Evolutionary conservation across 2,329 filamentous ascomycete genomes (phyloP).

Genomic region (Xylaria sp.): DNA sequence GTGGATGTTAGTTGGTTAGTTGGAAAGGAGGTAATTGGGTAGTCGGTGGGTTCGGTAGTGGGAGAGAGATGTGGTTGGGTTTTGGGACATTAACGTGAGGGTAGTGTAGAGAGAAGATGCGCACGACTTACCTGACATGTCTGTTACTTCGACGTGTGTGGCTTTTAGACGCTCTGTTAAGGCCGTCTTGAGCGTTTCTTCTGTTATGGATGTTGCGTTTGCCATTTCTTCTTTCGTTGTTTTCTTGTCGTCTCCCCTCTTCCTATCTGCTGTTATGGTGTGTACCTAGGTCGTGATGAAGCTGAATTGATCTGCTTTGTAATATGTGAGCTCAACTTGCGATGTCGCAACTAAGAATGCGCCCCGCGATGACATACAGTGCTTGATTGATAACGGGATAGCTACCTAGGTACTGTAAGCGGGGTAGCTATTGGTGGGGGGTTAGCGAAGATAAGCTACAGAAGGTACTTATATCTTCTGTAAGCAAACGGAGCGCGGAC

Average conservation of each 20-base stretch:
- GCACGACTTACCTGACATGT: constrained; percentile 80
- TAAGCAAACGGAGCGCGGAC: background rate
- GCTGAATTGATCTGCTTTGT: background rate
- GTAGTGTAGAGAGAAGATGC: too few relatives aligned
- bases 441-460: background rate
- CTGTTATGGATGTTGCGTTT: constrained; percentile 73
- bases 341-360: constrained; percentile 28
- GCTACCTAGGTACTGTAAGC: background rate
- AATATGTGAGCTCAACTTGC: constrained; percentile 3
- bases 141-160: constrained; percentile 85
- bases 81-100: too few relatives aligned
- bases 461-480: background rate
- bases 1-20: background rate
- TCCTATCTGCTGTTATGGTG: background rate
- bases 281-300: background rate
- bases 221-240: constrained; percentile 55
- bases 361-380: constrained; percentile 30
- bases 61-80: background rate
- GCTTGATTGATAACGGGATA: background rate
- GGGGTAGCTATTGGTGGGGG: constrained; percentile 10
- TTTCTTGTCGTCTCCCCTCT: background rate
- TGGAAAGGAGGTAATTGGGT: too few relatives aligned
- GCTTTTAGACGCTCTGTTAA: constrained; percentile 78
- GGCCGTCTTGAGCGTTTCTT: constrained; percentile 74
- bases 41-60: background rate